Percentiles rank a stretch among this genome's conserved stretches.
These are phyloP conservation scores for Fraxinus sp. DNA, from an alignment of 305 asterid species.

Conservation along the genomic window DNA sequence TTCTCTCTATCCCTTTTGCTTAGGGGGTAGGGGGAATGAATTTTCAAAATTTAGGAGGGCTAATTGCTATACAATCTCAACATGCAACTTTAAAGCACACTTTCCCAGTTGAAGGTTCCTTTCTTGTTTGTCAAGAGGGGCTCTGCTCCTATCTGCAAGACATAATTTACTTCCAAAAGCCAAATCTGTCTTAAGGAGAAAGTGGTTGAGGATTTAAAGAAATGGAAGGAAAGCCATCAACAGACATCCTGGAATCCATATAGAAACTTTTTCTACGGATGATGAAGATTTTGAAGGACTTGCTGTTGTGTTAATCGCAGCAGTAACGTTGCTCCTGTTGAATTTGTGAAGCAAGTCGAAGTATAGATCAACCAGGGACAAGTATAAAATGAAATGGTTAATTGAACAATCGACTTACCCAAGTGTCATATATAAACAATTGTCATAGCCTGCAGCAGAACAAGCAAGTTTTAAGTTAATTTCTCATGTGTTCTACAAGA, in stretches of 20 bases:
- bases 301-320: constrained; percentile 38
- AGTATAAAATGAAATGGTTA: background rate
- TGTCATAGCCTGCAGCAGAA: constrained; percentile 75
- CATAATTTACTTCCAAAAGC: background rate
- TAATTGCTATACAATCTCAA: background rate
- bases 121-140: background rate
- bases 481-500: background rate
- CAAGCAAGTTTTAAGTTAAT: background rate
- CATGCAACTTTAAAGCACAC: background rate
- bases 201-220: constrained; percentile 13
- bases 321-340: constrained; percentile 59
- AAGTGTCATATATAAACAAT: constrained; percentile 61
- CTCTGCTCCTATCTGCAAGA: background rate
- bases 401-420: constrained; percentile 52
- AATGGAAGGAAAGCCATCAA: constrained; percentile 39
- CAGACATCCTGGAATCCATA: constrained; percentile 30
- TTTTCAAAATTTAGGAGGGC: background rate
- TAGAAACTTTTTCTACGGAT: constrained; percentile 17
- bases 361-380: background rate
- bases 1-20: background rate
- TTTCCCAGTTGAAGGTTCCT: background rate
- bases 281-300: constrained; percentile 50
- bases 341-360: constrained; percentile 10
- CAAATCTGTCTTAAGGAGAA: background rate
- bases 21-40: background rate